These are phyloP conservation scores for Adansonia gregorii DNA, from an alignment of 441 rosid genomes.

Conservation along the genomic window DNA sequence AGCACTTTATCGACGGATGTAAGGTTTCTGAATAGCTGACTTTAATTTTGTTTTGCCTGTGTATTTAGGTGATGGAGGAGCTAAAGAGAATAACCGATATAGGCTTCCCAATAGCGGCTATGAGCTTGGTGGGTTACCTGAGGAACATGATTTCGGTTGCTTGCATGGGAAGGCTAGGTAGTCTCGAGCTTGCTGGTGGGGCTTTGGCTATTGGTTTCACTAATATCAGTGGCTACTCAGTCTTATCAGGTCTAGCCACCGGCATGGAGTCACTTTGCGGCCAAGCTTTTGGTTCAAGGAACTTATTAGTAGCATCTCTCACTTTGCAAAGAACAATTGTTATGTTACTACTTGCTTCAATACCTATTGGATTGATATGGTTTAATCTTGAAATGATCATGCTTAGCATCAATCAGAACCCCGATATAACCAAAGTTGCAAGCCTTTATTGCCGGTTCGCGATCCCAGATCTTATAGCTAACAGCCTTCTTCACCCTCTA, in stretches of 20 bases:
- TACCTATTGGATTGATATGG: conserved; percentile 74
- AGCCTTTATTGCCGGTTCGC: conserved; percentile 66
- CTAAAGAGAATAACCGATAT: conserved; percentile 64
- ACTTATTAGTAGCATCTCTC: conserved; percentile 47
- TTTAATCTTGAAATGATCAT: conserved; percentile 64
- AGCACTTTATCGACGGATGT: no score
- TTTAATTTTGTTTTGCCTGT: neutral
- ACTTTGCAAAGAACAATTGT: conserved; percentile 63
- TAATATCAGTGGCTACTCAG: conserved; percentile 89
- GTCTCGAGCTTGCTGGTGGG: conserved; percentile 88
- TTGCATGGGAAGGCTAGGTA: conserved; percentile 83
- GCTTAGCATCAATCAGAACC: conserved; percentile 66
- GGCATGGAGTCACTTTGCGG: conserved; percentile 92
- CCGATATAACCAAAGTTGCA: conserved; percentile 65
- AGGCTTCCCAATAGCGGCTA: conserved; percentile 74
- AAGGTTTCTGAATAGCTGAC: neutral
- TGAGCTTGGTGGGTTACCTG: conserved; percentile 69
- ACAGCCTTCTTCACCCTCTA: conserved; percentile 72
- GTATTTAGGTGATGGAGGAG: conserved; percentile 67
- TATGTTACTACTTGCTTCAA: conserved; percentile 59
- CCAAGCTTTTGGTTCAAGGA: conserved; percentile 84
- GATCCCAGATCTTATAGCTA: conserved; percentile 78
- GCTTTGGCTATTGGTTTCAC: conserved; percentile 87
- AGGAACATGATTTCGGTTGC: conserved; percentile 75
- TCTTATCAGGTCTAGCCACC: conserved; percentile 78